Evolutionary conservation across 495 filamentous ascomycete genomes (phyloP), one percentile per base, ranked within the genome.

Genomic region (Xylaria nigripes): DNA sequence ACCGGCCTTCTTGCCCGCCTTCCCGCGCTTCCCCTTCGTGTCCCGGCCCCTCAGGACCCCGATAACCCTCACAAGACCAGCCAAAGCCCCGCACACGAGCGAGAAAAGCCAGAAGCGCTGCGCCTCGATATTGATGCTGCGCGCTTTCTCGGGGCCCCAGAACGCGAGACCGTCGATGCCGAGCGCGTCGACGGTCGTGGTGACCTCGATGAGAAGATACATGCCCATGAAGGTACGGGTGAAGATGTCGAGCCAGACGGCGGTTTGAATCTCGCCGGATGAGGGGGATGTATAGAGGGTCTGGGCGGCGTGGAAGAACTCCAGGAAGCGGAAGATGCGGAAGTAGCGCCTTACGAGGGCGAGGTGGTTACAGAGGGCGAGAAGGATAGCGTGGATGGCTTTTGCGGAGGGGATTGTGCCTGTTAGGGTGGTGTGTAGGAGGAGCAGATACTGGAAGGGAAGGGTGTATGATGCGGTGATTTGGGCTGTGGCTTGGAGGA

Each of bases 41-140:
- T 2, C 22, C 48, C 16, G 12, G 0, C 19, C 12, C 25, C 21
- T 19, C 5, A 3, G 29, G 2, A 29, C 25, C 15, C 40, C 29
- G 1, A 58, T 58, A 30, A 73, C 50, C 61, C 55, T 55, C n/a
- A 67, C 36, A 30, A 58, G 10, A 0, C 60, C 62, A 8, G 51
- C 54, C 0, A 60, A 29, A 0, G 63, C 55, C 27, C 61, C 70
- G 48, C 69, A 70, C 2, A 66, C 62, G 3, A 87, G 60, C 0
- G 75, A 73, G 51, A 81, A 80, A 50, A 85, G 79, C 84, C 84
- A 87, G 61, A 84, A 83, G 50, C 77, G 71, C 62, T 84, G 81
- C 3, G 73, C 81, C 58, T 86, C 80, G n/a, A 76, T 48, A 23
- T 66, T 56, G 36, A 74, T 3, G 24, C 8, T 29, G 55, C 21